A percentile compares a stretch with the other conserved stretches of the same genome.
Evolutionary conservation across 257 asterid species (phyloP).

Genomic region (Fraxinus pennsylvanica): DNA sequence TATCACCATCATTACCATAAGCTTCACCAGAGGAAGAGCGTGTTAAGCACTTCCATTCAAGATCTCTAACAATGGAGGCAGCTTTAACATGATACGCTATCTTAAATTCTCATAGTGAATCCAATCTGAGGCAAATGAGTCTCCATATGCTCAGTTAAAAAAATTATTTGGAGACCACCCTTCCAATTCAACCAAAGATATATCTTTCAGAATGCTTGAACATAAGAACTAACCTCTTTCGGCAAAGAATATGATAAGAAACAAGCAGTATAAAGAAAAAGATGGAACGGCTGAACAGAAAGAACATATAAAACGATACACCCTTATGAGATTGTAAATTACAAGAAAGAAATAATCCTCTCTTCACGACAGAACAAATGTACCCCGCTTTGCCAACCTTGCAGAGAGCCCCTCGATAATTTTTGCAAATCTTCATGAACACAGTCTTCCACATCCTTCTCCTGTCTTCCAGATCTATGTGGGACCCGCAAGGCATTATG

Average conservation of each 20-base stretch:
- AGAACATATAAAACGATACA: background rate
- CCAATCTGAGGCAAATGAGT: slow-evolving; percentile 64
- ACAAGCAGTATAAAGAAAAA: slow-evolving; percentile 35
- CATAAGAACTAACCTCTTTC: slow-evolving; percentile 99
- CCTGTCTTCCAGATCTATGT: slow-evolving; percentile 63
- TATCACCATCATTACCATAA: slow-evolving; percentile 89
- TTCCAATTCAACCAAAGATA: slow-evolving; percentile 68
- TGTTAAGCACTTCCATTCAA: slow-evolving; percentile 77
- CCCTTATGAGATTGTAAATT: slow-evolving; percentile 14
- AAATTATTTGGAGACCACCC: slow-evolving; percentile 53
- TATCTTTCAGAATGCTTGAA: slow-evolving; percentile 77
- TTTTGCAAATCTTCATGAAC: slow-evolving; percentile 72
- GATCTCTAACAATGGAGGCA: slow-evolving; percentile 70
- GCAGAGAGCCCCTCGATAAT: slow-evolving; percentile 70
- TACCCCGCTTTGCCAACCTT: slow-evolving; percentile 56
- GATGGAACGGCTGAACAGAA: slow-evolving; percentile 19
- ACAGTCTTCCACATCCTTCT: slow-evolving; percentile 66
- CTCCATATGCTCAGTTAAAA: slow-evolving; percentile 63
- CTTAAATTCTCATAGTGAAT: slow-evolving; percentile 62
- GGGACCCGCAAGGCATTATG: slow-evolving; percentile 49
- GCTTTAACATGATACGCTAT: slow-evolving; percentile 76
- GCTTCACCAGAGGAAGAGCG: slow-evolving; percentile 96
- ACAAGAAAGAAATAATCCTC: slow-evolving; percentile 11
- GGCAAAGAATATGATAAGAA: slow-evolving; percentile 59
- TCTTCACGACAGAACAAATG: slow-evolving; percentile 2